phyloP scores from a whole-genome alignment of 2,329 filamentous ascomycete genomes.

The Arachnopeziza araneosa region DNA sequence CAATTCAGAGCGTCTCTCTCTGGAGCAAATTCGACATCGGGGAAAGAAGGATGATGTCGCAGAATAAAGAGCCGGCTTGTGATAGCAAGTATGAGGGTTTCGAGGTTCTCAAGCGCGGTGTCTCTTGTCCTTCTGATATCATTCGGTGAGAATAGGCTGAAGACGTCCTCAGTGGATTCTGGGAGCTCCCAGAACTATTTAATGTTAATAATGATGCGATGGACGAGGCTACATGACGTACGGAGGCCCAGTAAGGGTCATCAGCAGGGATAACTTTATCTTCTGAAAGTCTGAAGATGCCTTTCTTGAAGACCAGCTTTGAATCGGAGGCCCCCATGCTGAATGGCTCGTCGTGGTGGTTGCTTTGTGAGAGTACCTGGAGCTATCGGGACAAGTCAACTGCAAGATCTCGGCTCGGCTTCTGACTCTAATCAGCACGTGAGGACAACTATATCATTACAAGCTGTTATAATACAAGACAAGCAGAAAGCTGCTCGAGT shows the following conservation, averaged over 20 bases:
- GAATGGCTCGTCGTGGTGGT: slow-evolving; percentile 19
- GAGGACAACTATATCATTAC: neutral
- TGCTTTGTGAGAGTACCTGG: slow-evolving; percentile 1
- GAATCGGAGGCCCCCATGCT: slow-evolving; percentile 96
- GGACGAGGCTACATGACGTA: slow-evolving; percentile 40
- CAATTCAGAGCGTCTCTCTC: slow-evolving; percentile 93
- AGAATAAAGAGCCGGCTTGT: slow-evolving; percentile 78
- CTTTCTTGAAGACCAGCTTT: slow-evolving; percentile 97
- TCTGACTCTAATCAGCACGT: slow-evolving; percentile 13
- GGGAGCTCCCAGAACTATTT: slow-evolving; percentile 94
- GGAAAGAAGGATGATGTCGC: slow-evolving; percentile 85
- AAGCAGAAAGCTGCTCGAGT: neutral
- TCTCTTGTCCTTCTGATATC: slow-evolving; percentile 88
- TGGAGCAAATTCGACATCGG: slow-evolving; percentile 74
- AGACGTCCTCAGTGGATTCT: slow-evolving; percentile 92
- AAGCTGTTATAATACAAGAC: neutral
- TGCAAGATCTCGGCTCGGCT: neutral
- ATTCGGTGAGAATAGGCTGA: slow-evolving; percentile 85
- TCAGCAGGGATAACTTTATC: slow-evolving; percentile 80
- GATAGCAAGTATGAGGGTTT: slow-evolving; percentile 79
- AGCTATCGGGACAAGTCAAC: slow-evolving; percentile 1
- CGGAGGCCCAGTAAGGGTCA: slow-evolving; percentile 89
- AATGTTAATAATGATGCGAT: neutral
- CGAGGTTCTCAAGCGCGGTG: slow-evolving; percentile 76
- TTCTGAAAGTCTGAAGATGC: slow-evolving; percentile 94